Conservation (phyloP, 129 eudicot species). For the Deinandra increscens region DNA sequence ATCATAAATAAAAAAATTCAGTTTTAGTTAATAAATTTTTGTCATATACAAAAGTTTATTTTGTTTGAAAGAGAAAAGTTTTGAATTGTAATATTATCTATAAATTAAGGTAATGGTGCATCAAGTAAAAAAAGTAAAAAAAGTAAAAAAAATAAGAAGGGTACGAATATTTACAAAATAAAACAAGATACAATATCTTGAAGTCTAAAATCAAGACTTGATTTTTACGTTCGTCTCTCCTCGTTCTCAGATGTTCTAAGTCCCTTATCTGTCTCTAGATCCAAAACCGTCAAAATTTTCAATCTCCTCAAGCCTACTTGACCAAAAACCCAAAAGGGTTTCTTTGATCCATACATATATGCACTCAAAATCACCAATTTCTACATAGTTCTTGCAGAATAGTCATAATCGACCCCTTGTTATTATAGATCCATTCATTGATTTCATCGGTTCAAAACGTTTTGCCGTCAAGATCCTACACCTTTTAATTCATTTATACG, state of each 20-base stretch:
- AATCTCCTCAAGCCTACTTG: slow-evolving; percentile 2
- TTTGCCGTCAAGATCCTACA: slow-evolving; percentile 20
- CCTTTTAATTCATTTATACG: slow-evolving; percentile 20
- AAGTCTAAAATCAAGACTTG: too few species aligned
- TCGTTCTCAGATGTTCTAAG: neutral
- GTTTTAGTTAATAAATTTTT: too few species aligned
- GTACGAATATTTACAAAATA: too few species aligned
- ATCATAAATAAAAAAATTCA: too few species aligned
- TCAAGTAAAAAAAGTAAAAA: too few species aligned
- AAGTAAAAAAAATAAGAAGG: too few species aligned
- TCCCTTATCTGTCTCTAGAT: slow-evolving; percentile 38
- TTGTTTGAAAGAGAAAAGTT: too few species aligned
- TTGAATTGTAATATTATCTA: too few species aligned
- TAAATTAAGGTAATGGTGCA: too few species aligned
- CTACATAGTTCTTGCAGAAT: slow-evolving; percentile 37
- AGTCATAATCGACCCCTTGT: slow-evolving; percentile 40
- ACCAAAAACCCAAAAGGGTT: slow-evolving; percentile 36
- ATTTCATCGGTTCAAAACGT: slow-evolving; percentile 26
- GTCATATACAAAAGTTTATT: too few species aligned
- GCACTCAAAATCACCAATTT: neutral
- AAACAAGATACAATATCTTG: too few species aligned
- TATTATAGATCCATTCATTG: slow-evolving; percentile 33
- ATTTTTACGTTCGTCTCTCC: too few species aligned
- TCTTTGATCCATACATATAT: slow-evolving; percentile 28
- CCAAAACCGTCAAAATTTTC: slow-evolving; percentile 34